These are phyloP conservation scores for Lentinula lateritia DNA, from an alignment of 768 basidiomycete species.

Conservation along the genomic window DNA sequence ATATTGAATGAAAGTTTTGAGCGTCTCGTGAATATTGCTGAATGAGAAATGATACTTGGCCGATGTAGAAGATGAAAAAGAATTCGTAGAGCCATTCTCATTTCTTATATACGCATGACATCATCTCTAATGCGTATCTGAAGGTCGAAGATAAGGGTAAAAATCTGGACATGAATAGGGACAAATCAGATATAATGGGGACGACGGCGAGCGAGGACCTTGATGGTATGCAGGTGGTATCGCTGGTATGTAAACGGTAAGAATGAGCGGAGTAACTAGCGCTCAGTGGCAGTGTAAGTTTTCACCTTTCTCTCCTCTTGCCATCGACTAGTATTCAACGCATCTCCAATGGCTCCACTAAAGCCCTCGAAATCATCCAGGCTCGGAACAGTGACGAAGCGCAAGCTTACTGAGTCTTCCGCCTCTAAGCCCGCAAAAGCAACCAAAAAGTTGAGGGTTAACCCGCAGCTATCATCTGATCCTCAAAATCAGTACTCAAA, in stretches of 20 bases:
- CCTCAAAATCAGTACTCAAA: background rate
- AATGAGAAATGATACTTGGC: too few relatives aligned
- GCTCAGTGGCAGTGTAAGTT: background rate
- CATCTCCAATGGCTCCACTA: background rate
- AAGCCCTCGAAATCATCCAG: background rate
- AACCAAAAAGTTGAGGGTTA: constrained; percentile 4
- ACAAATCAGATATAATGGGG: too few relatives aligned
- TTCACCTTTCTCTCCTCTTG: background rate
- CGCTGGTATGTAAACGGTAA: too few relatives aligned
- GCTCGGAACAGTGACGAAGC: background rate
- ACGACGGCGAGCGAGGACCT: too few relatives aligned
- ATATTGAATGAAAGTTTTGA: background rate
- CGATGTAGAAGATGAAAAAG: too few relatives aligned
- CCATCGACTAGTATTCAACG: background rate
- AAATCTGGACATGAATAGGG: too few relatives aligned
- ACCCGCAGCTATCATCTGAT: background rate
- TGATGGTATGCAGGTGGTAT: too few relatives aligned
- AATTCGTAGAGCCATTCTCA: too few relatives aligned
- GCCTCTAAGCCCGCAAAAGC: background rate
- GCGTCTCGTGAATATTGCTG: background rate
- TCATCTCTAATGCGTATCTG: too few relatives aligned
- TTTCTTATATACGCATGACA: too few relatives aligned
- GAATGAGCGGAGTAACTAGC: background rate
- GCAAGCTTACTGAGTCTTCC: background rate
- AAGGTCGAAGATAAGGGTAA: too few relatives aligned